These are phyloP conservation scores for Austroboletus novae-zelandiae DNA, from an alignment of 1,284 basidiomycete species.

Conservation along the genomic window DNA sequence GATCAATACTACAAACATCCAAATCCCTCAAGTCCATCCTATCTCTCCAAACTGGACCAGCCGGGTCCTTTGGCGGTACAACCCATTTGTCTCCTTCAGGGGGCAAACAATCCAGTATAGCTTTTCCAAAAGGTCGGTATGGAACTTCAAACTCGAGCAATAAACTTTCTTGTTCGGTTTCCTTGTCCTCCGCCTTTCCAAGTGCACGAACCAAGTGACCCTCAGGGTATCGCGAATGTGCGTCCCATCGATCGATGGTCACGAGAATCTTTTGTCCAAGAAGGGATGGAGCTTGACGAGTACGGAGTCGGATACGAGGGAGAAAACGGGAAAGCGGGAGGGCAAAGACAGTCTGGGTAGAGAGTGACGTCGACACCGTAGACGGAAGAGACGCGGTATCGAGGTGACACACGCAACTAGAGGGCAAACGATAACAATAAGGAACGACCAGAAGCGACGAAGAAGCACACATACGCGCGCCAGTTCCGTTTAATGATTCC, in stretches of 20 bases:
- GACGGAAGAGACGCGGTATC: slow-evolving; percentile 87
- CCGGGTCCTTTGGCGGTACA: slow-evolving; percentile 75
- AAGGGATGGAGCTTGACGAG: slow-evolving; percentile 88
- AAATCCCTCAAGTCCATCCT: slow-evolving; percentile 87
- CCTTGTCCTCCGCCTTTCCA: slow-evolving; percentile 90
- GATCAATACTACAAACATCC: slow-evolving; percentile 95
- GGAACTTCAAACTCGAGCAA: slow-evolving; percentile 96
- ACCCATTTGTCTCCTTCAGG: slow-evolving; percentile 90
- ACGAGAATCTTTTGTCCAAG: slow-evolving; percentile 95
- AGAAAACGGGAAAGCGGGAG: slow-evolving; percentile 91
- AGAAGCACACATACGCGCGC: slow-evolving; percentile 67
- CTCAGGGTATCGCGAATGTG: slow-evolving; percentile 87
- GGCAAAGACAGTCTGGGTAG: slow-evolving; percentile 92
- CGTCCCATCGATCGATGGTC: slow-evolving; percentile 92
- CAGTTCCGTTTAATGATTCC: slow-evolving; percentile 95
- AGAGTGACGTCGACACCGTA: slow-evolving; percentile 75
- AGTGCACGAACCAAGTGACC: slow-evolving; percentile 96
- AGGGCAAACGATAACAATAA: slow-evolving; percentile 4
- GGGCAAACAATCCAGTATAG: slow-evolving; percentile 91
- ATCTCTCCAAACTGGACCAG: slow-evolving; percentile 72
- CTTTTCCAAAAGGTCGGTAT: slow-evolving; percentile 94
- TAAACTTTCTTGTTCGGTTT: slow-evolving; percentile 94
- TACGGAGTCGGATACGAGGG: slow-evolving; percentile 92
- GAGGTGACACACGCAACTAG: slow-evolving; percentile 92
- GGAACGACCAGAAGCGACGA: background rate